Conservation (phyloP, 2,329 filamentous ascomycete species). For the Anthostomella pinea region DNA sequence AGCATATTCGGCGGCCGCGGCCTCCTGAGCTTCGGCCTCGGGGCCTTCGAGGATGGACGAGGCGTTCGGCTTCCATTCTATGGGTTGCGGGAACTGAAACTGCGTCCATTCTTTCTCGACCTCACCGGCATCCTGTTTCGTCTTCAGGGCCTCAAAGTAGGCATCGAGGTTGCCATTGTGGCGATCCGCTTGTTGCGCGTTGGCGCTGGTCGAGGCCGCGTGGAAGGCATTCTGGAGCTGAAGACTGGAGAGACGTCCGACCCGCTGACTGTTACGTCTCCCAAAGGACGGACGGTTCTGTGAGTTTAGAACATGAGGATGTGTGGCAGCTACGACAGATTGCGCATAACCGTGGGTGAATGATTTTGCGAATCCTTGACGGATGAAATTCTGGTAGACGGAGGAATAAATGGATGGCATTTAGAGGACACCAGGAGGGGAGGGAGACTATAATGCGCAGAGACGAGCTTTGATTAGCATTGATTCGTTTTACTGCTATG, state of each 20-base stretch:
- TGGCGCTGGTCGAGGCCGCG: conserved; percentile 48
- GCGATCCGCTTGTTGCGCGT: conserved; percentile 55
- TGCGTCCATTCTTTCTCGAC: conserved; percentile 84
- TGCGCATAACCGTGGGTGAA: conserved; percentile 98
- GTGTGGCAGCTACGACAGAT: conserved; percentile 91
- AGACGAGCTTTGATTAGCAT: conserved; percentile 24
- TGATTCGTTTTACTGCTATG: conserved; percentile 3
- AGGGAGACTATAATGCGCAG: conserved; percentile 44
- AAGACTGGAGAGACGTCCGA: conserved; percentile 56
- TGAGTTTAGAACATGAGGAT: conserved; percentile 72
- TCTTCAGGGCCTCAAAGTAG: conserved; percentile 88
- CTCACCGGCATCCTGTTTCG: conserved; percentile 48
- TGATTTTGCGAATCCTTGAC: conserved; percentile 94
- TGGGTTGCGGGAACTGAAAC: conserved; percentile 82
- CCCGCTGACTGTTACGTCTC: conserved; percentile 53
- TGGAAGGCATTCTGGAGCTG: conserved; percentile 79
- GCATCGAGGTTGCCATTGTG: conserved; percentile 74
- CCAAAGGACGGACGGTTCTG: conserved; percentile 65
- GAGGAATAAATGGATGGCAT: conserved; percentile 77
- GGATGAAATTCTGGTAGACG: conserved; percentile 79
- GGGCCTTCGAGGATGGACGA: conserved; percentile 55
- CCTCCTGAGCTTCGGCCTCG: conserved; percentile 56
- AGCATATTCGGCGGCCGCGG: conserved; percentile 33
- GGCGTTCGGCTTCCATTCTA: conserved; percentile 77
- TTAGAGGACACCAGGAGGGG: conserved; percentile 73